These are phyloP conservation scores for Zancudomyces culisetae DNA, from an alignment of 371 early-diverging fungal species.

Conservation along the genomic window DNA sequence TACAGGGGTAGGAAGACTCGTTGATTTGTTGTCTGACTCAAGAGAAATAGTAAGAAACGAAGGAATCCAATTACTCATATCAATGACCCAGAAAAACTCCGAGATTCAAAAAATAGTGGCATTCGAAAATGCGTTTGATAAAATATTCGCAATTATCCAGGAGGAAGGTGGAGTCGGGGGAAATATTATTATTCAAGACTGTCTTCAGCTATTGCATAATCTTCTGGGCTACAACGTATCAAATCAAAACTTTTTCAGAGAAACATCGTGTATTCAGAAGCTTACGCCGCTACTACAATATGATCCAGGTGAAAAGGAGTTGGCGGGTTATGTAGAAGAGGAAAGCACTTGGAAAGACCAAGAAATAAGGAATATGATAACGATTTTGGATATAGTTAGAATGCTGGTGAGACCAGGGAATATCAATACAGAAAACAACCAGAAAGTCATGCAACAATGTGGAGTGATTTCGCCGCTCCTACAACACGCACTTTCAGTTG, in stretches of 20 bases:
- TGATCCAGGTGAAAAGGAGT: constrained; percentile 37
- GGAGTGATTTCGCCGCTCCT: constrained; percentile 39
- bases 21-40: constrained; percentile 77
- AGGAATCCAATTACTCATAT: constrained; percentile 70
- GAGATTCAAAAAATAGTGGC: constrained; percentile 95
- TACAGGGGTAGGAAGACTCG: constrained; percentile 73
- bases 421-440: constrained; percentile 67
- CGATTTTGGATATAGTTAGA: constrained; percentile 66
- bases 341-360: constrained; percentile 38
- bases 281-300: constrained; percentile 45
- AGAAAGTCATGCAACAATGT: constrained; percentile 65
- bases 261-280: constrained; percentile 77
- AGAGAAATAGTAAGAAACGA: constrained; percentile 91
- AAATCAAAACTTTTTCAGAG: constrained; percentile 76
- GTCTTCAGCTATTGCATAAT: constrained; percentile 75
- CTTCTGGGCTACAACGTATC: constrained; percentile 82
- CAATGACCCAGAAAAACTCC: constrained; percentile 70
- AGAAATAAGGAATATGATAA: constrained; percentile 60
- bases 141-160: constrained; percentile 57
- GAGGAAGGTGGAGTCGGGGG: constrained; percentile 88
- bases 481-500: constrained; percentile 36
- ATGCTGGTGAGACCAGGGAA: constrained; percentile 73
- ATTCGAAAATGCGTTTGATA: constrained; percentile 91
- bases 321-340: constrained; percentile 15
- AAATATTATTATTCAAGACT: constrained; percentile 90